Evolutionary conservation across 2,329 filamentous ascomycete genomes (phyloP).

Genomic region (Tolypocladium amazonense): DNA sequence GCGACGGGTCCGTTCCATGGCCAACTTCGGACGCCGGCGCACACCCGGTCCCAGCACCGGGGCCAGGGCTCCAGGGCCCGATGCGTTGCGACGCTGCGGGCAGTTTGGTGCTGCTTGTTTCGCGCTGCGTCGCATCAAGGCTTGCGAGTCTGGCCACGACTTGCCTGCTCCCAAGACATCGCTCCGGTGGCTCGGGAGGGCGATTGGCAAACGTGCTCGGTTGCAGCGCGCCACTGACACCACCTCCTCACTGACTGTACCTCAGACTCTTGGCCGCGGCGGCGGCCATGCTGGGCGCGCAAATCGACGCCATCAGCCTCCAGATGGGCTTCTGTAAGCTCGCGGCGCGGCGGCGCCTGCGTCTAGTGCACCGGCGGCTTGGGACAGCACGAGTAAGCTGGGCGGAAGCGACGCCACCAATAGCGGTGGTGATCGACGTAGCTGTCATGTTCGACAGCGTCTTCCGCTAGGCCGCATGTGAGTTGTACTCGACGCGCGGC

Average conservation of each 20-base stretch:
- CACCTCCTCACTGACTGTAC: background rate
- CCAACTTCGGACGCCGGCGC: background rate
- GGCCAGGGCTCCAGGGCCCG: background rate
- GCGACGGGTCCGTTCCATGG: background rate
- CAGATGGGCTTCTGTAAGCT: background rate
- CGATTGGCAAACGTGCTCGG: background rate
- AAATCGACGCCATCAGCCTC: background rate
- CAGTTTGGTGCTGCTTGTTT: background rate
- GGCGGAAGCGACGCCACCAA: background rate
- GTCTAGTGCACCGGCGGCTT: background rate
- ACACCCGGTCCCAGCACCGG: background rate
- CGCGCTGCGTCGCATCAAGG: background rate
- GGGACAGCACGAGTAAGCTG: background rate
- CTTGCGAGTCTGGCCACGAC: background rate
- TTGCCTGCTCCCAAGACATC: background rate
- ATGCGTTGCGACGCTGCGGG: background rate
- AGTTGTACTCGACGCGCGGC: background rate
- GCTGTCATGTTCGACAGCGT: background rate
- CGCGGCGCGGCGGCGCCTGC: background rate
- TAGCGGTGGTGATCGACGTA: background rate
- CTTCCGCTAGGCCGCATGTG: background rate
- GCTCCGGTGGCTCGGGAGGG: background rate
- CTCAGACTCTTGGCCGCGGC: background rate
- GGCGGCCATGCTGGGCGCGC: background rate
- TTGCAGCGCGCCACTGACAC: background rate